Conservation (phyloP, 1,139 yeast genomes). For the Diutina rugosa region DNA sequence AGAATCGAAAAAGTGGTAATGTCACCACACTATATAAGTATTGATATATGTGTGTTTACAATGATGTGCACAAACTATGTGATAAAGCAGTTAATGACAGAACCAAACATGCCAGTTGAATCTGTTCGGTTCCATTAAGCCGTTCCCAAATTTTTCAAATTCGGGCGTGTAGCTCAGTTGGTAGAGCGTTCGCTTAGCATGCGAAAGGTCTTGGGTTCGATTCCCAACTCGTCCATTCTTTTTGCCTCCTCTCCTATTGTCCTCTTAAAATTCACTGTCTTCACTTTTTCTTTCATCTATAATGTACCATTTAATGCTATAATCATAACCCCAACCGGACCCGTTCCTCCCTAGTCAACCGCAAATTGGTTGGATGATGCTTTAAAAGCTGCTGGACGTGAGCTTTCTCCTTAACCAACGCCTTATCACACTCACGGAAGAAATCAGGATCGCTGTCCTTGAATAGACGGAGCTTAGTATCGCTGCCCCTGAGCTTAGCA, state of each 20-base stretch:
- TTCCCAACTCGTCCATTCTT: neutral
- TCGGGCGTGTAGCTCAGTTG: neutral
- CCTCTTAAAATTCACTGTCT: no score
- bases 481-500: constrained; percentile 23
- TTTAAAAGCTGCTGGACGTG: neutral
- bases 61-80: no score
- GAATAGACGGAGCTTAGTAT: constrained; percentile 23
- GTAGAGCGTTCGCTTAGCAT: neutral
- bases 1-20: no score
- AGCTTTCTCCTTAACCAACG: neutral
- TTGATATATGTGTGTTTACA: no score
- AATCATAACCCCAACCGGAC: neutral
- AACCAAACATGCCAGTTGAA: no score
- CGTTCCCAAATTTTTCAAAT: neutral
- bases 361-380: neutral
- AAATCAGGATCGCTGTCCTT: constrained; percentile 24
- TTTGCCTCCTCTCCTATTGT: no score
- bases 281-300: neutral
- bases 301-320: neutral
- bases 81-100: no score
- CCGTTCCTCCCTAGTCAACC: neutral
- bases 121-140: neutral
- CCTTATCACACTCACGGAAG: constrained; percentile 5
- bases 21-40: no score
- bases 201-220: neutral